Base-by-base conservation (phyloP, 2,329 filamentous ascomycete species). In the Cryphonectria radicalis region DNA sequence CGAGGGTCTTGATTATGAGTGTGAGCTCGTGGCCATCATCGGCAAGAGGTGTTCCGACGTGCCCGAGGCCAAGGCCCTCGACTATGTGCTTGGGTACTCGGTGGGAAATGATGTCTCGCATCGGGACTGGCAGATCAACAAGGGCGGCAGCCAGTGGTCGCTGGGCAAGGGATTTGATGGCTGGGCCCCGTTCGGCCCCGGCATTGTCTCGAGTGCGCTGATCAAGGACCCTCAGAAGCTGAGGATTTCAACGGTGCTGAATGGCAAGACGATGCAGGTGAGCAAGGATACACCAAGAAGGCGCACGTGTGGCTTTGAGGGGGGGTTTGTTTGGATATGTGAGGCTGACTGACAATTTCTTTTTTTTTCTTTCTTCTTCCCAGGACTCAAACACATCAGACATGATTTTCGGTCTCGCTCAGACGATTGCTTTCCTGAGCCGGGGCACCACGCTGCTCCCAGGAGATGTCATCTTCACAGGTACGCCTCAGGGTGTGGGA, bases 51-150 rank as follows among this genome's bases (percentile, higher is more conserved):
- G 89, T 72, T 81, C 83, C 60, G 86, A 94, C 77, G 89, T 95
- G 17, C 79, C 88, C 1, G 90, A 92, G 80, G 83, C 84, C 1
- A 80, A 88, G 32, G 92, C 92, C 0, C 82, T 94, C n/a, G 83
- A 90, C 67, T 90, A 93, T 76, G 91, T 95, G 3, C 83, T 94
- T 1, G 93, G 93, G 6, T 95, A 94, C 78, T 85, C 90, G 2
- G 87, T 93, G 46, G 91, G 92, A 68, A 93, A 95, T 80, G 93
- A 95, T 78, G 87, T 95, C n/a, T 93, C 90, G 14, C 92, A 93
- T 81, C 89, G 92, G 57, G 91, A 93, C 74, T 94, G 91, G 90
- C 91, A 93, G 80, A 80, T 92, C 72, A 87, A 90, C 79, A 86
- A 84, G 57, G 90, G 90, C 22, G 90, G 90, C 22, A 87, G 90